Conservation (phyloP, 176 grass and related monocot genomes). For the Echinochloa phyllopogon region DNA sequence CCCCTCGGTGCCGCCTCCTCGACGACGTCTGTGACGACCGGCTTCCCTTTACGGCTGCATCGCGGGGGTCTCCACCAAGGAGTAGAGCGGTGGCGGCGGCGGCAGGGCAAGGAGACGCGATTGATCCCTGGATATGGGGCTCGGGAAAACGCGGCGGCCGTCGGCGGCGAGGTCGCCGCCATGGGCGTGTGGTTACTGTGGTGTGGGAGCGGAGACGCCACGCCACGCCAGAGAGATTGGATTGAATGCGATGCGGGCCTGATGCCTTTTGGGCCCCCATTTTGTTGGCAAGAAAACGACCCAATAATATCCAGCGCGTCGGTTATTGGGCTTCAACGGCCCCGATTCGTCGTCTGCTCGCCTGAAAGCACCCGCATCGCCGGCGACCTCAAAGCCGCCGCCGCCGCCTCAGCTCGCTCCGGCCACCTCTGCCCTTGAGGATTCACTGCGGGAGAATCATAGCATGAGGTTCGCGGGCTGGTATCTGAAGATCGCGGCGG, state of each 20-base stretch:
- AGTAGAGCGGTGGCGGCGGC: not conserved
- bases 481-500: slow-evolving; percentile 81
- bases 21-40: slow-evolving; percentile 16
- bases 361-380: not conserved
- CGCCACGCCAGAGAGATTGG: not conserved
- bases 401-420: not conserved
- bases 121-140: not conserved
- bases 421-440: not conserved
- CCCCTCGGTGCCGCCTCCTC: not conserved
- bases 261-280: no score
- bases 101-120: not conserved
- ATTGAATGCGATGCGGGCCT: not conserved
- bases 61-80: not conserved
- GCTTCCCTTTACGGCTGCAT: slow-evolving; percentile 37
- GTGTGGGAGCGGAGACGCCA: not conserved
- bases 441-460: not conserved
- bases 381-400: not conserved
- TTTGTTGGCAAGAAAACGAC: not conserved
- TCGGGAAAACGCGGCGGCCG: not conserved
- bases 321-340: slow-evolving; percentile 5
- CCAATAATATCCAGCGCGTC: no score
- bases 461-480: slow-evolving; percentile 76
- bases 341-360: not conserved
- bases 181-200: slow-evolving; percentile 26
- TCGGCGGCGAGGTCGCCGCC: slow-evolving; percentile 41